phyloP scores from a whole-genome alignment of 495 filamentous ascomycete species.

The Aspergillus affinis region DNA sequence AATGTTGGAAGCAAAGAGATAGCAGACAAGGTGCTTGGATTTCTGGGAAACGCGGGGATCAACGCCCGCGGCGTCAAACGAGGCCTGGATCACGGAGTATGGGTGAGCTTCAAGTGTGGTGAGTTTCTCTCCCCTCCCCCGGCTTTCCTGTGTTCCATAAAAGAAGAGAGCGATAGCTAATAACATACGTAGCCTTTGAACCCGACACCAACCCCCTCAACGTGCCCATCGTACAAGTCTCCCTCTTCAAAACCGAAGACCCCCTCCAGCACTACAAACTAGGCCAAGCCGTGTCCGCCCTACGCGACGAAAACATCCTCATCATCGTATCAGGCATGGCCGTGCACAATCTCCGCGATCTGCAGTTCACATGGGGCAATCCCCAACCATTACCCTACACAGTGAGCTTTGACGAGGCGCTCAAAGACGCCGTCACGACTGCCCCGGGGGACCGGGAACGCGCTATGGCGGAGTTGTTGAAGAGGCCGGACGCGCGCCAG shows the following conservation, averaged over 20 bases:
- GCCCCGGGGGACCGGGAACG: constrained; percentile 55
- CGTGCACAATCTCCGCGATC: constrained; percentile 78
- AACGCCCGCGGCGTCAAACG: constrained; percentile 60
- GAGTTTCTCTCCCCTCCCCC: constrained; percentile 17
- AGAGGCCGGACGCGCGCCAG: constrained; percentile 65
- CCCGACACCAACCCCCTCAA: constrained; percentile 72
- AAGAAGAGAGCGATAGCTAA: constrained; percentile 8
- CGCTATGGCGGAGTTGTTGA: constrained; percentile 58
- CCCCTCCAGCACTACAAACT: constrained; percentile 68
- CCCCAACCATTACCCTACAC: constrained; percentile 60
- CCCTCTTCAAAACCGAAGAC: constrained; percentile 68
- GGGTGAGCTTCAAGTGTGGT: constrained; percentile 68
- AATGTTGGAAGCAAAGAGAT: constrained; percentile 65
- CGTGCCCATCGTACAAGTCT: constrained; percentile 80
- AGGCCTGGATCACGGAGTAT: constrained; percentile 82
- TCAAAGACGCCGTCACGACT: constrained; percentile 65
- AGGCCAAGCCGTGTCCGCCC: constrained; percentile 63
- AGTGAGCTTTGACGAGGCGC: constrained; percentile 73
- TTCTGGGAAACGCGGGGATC: constrained; percentile 61
- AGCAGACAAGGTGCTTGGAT: constrained; percentile 62
- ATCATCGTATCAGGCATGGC: constrained; percentile 84
- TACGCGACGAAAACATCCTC: constrained; percentile 71
- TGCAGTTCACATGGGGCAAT: constrained; percentile 47
- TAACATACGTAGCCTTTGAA: constrained; percentile 54
- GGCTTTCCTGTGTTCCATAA: constrained; percentile 14